phyloP scores from a whole-genome alignment of 2,329 filamentous ascomycete genomes.

The Ophiostoma ips region DNA sequence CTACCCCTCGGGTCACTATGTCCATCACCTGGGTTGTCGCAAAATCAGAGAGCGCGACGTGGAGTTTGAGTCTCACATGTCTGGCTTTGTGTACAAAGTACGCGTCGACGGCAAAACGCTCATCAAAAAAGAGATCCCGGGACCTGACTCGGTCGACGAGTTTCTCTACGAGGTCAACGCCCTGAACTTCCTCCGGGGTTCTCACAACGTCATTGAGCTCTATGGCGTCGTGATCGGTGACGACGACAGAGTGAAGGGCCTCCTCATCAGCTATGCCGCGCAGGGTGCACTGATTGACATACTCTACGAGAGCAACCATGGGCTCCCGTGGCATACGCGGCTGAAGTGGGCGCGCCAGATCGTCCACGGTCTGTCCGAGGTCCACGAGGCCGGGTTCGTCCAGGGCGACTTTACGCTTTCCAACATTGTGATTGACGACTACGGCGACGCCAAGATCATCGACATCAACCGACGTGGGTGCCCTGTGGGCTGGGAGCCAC shows the following conservation, averaged over 20 bases:
- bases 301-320: slow-evolving; percentile 61
- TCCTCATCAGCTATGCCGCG: slow-evolving; percentile 78
- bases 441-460: slow-evolving; percentile 86
- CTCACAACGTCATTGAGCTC: slow-evolving; percentile 68
- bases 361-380: slow-evolving; percentile 74
- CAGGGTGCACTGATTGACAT: slow-evolving; percentile 82
- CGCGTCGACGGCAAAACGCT: slow-evolving; percentile 50
- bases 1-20: slow-evolving; percentile 60
- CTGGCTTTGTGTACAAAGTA: slow-evolving; percentile 95
- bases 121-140: slow-evolving; percentile 97
- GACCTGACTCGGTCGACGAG: slow-evolving; percentile 87
- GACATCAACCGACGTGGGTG: slow-evolving; percentile 97
- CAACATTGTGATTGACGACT: slow-evolving; percentile 83
- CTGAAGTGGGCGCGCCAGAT: slow-evolving; percentile 88
- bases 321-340: slow-evolving; percentile 54
- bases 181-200: slow-evolving; percentile 60
- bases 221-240: slow-evolving; percentile 83
- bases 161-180: slow-evolving; percentile 97
- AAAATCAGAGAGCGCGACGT: slow-evolving; percentile 61
- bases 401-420: slow-evolving; percentile 96
- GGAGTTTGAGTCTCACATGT: slow-evolving; percentile 81
- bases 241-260: slow-evolving; percentile 62
- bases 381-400: slow-evolving; percentile 91
- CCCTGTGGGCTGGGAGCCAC: slow-evolving; percentile 93
- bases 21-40: slow-evolving; percentile 57